Conservation (phyloP, 768 basidiomycete species). For the Boletus tomentosulus region DNA sequence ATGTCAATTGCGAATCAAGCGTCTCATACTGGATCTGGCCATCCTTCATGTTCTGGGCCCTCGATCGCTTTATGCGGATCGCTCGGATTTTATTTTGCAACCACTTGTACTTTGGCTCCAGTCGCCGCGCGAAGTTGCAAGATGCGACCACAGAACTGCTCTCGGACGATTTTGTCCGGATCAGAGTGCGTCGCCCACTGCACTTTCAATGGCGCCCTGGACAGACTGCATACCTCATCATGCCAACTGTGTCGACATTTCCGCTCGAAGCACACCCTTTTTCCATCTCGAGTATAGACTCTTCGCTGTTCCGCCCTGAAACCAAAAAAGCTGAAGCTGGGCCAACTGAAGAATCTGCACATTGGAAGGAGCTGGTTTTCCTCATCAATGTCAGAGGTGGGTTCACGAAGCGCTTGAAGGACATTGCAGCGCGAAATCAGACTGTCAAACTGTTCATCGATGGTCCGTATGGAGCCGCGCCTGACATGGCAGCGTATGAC, state of each 20-base stretch:
- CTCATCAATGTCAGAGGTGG: slow-evolving; percentile 56
- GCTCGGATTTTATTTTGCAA: slow-evolving; percentile 44
- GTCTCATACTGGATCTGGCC: slow-evolving; percentile 30
- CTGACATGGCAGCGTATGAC: slow-evolving; percentile 38
- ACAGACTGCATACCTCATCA: slow-evolving; percentile 49
- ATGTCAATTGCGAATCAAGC: slow-evolving; percentile 5
- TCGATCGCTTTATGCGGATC: slow-evolving; percentile 51
- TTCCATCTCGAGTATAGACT: slow-evolving; percentile 49
- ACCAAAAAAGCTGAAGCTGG: background rate
- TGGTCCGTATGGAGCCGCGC: slow-evolving; percentile 52
- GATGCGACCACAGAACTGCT: slow-evolving; percentile 41
- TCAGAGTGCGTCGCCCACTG: slow-evolving; percentile 41
- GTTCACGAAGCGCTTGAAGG: slow-evolving; percentile 49
- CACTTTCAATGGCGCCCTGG: slow-evolving; percentile 52
- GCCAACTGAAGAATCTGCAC: background rate
- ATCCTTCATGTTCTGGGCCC: slow-evolving; percentile 29
- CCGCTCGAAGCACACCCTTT: slow-evolving; percentile 60
- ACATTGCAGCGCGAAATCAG: slow-evolving; percentile 27
- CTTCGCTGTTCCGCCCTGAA: slow-evolving; percentile 11
- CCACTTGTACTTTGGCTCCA: slow-evolving; percentile 35
- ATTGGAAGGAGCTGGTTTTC: slow-evolving; percentile 48
- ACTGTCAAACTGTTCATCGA: slow-evolving; percentile 50
- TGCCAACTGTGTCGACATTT: slow-evolving; percentile 42
- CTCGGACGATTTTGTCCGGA: slow-evolving; percentile 43
- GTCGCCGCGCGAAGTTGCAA: slow-evolving; percentile 22